Evolutionary conservation across 768 basidiomycete species (phyloP).

Genomic region (Rickenella mellea): DNA sequence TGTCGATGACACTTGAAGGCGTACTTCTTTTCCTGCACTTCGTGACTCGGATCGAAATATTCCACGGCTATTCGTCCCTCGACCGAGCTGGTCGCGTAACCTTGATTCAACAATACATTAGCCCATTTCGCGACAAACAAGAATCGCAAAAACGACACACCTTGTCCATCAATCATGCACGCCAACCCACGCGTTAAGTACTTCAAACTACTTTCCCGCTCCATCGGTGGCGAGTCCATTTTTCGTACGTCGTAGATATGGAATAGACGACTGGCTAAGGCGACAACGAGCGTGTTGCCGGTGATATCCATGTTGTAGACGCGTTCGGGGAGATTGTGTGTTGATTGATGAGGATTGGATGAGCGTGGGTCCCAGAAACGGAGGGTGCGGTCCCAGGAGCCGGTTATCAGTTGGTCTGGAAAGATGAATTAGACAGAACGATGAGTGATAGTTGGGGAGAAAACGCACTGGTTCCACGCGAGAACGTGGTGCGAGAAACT

Average conservation of each 20-base stretch:
- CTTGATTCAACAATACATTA: slow-evolving; percentile 25
- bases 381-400: slow-evolving; percentile 87
- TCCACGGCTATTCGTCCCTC: slow-evolving; percentile 97
- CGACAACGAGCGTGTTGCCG: slow-evolving; percentile 75
- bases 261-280: slow-evolving; percentile 86
- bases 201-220: slow-evolving; percentile 87
- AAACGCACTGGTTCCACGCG: slow-evolving; percentile 50
- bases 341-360: slow-evolving; percentile 42
- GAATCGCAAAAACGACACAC: slow-evolving; percentile 27
- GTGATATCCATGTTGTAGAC: slow-evolving; percentile 79
- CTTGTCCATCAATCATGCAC: slow-evolving; percentile 89
- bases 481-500: slow-evolving; percentile 69
- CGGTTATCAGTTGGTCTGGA: slow-evolving; percentile 67
- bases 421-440: neutral
- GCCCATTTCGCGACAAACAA: neutral
- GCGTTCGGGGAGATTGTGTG: slow-evolving; percentile 68
- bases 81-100: slow-evolving; percentile 88
- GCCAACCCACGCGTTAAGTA: slow-evolving; percentile 89
- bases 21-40: slow-evolving; percentile 79
- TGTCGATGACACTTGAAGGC: slow-evolving; percentile 97
- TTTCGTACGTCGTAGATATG: slow-evolving; percentile 82
- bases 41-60: slow-evolving; percentile 80
- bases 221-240: slow-evolving; percentile 65
- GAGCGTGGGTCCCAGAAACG: slow-evolving; percentile 82
- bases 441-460: neutral